Evolutionary conservation across 1,284 basidiomycete genomes (phyloP).

Genomic region (Pseudozyma sp.): DNA sequence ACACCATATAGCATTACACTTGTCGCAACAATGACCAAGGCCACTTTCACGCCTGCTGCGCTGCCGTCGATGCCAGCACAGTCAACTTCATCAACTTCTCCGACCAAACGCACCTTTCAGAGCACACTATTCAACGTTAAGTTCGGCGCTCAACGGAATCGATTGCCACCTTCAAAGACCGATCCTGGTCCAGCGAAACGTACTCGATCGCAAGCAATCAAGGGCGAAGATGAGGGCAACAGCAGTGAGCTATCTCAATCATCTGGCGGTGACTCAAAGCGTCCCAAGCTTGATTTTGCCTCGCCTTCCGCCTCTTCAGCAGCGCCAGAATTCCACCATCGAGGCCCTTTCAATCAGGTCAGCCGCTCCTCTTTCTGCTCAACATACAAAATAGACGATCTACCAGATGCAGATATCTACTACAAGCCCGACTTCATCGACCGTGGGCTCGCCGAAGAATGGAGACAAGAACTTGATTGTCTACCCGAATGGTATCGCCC

Average conservation of each 20-base stretch:
- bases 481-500: slow-evolving; percentile 71
- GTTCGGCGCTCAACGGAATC: slow-evolving; percentile 30
- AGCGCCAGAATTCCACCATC: slow-evolving; percentile 37
- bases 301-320: background rate
- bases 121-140: slow-evolving; percentile 47
- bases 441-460: slow-evolving; percentile 65
- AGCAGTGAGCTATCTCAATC: background rate
- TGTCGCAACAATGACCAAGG: slow-evolving; percentile 10
- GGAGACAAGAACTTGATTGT: slow-evolving; percentile 70
- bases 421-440: slow-evolving; percentile 70
- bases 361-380: slow-evolving; percentile 27
- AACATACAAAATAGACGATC: slow-evolving; percentile 23
- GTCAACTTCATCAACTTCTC: slow-evolving; percentile 10
- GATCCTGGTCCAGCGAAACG: slow-evolving; percentile 13
- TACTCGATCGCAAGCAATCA: slow-evolving; percentile 10
- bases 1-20: background rate
- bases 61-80: background rate
- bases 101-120: slow-evolving; percentile 35
- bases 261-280: slow-evolving; percentile 1
- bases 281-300: background rate
- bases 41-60: slow-evolving; percentile 21
- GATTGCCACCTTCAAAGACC: slow-evolving; percentile 19
- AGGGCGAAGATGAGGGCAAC: background rate
- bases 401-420: slow-evolving; percentile 69
- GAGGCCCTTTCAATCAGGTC: slow-evolving; percentile 50